These are phyloP conservation scores for Akanthomyces dipterigenus DNA, from an alignment of 2,329 filamentous ascomycete species.

Conservation along the genomic window DNA sequence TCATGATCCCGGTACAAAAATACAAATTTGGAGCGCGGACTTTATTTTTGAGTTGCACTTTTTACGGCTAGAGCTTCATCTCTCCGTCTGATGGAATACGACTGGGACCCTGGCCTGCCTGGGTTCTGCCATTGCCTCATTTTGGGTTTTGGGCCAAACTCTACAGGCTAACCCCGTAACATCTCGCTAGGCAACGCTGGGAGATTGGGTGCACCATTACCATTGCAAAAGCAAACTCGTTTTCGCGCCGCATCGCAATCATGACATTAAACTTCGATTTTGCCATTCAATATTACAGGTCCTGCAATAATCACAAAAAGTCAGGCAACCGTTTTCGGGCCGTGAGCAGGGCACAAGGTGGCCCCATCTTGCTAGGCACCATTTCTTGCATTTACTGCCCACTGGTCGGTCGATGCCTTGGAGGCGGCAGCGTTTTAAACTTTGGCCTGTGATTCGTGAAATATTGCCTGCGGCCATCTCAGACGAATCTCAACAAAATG, in stretches of 20 bases:
- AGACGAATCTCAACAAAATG: background rate
- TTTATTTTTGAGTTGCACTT: no score
- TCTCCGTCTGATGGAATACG: no score
- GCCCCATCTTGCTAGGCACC: background rate
- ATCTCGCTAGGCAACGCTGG: background rate
- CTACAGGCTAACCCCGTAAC: no score
- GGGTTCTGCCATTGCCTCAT: no score
- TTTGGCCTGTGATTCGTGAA: slow-evolving; percentile 1
- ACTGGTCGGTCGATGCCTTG: background rate
- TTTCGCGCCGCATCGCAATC: no score
- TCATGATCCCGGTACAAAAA: background rate
- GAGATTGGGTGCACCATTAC: background rate
- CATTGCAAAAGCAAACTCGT: no score
- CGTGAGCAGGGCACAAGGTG: background rate
- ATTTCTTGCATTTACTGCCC: background rate
- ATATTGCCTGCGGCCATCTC: background rate
- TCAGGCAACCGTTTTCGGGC: background rate
- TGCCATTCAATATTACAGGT: background rate
- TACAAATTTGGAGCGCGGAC: no score
- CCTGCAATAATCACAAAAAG: background rate
- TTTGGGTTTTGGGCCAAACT: no score
- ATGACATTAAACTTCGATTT: no score
- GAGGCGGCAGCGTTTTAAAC: background rate
- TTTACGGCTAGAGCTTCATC: no score
- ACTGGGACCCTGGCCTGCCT: no score